A percentile compares a stretch with the other conserved stretches of the same genome.
phyloP scores from a whole-genome alignment of 345 rosid species.

The Dipteronia dyeriana region DNA sequence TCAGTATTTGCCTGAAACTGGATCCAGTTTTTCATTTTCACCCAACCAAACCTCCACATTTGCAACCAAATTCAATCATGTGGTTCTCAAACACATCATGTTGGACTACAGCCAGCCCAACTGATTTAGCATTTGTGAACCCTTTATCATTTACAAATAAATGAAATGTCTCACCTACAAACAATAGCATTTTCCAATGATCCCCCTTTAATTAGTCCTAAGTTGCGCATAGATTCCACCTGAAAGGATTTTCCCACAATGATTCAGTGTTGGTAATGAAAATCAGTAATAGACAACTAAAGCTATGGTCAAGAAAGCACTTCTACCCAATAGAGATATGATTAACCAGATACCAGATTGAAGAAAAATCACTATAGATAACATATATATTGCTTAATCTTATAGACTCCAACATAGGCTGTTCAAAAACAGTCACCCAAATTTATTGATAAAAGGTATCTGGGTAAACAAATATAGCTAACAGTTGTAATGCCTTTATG shows the following conservation, averaged over 20 bases:
- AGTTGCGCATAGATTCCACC: slow-evolving; percentile 71
- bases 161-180: slow-evolving; percentile 60
- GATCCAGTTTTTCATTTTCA: background rate
- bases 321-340: background rate
- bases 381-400: background rate
- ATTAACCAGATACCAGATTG: background rate
- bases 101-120: background rate
- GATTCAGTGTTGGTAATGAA: slow-evolving; percentile 12
- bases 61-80: background rate
- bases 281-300: slow-evolving; percentile 3
- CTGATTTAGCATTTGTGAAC: background rate
- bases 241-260: slow-evolving; percentile 29
- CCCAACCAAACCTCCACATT: background rate
- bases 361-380: background rate
- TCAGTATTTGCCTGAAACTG: background rate
- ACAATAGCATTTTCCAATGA: slow-evolving; percentile 81
- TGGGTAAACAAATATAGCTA: too few relatives aligned
- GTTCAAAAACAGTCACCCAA: too few relatives aligned
- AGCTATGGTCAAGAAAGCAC: background rate
- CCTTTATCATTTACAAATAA: background rate
- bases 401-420: background rate
- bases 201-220: slow-evolving; percentile 87
- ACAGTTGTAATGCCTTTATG: too few relatives aligned
- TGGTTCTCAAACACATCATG: background rate
- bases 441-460: too few relatives aligned